phyloP scores from a whole-genome alignment of 352 stramenopile species.

The Phytophthora tubulina region DNA sequence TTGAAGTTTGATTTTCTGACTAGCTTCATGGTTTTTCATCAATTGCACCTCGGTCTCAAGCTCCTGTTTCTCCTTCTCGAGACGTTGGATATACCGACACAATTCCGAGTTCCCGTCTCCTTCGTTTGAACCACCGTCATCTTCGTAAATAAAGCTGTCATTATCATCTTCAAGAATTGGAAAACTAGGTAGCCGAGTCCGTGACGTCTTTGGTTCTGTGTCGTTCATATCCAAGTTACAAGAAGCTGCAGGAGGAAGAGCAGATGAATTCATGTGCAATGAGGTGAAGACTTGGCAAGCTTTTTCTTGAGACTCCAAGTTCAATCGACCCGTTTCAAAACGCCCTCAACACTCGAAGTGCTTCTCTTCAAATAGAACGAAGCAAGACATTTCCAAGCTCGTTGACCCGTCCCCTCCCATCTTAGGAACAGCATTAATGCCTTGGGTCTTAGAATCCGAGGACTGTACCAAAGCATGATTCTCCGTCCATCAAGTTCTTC shows the following conservation, averaged over 20 bases:
- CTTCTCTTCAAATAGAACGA: constrained; percentile 32
- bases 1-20: constrained; percentile 44
- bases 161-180: constrained; percentile 41
- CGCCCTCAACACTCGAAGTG: not conserved
- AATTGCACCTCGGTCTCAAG: constrained; percentile 54
- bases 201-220: constrained; percentile 18
- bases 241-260: constrained; percentile 8
- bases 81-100: constrained; percentile 61
- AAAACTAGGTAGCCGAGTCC: constrained; percentile 28
- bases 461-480: not conserved
- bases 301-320: constrained; percentile 3
- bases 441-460: constrained; percentile 30
- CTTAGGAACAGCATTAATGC: constrained; percentile 33
- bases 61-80: constrained; percentile 59
- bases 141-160: constrained; percentile 44
- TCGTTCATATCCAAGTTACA: constrained; percentile 27
- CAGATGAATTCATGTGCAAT: constrained; percentile 32
- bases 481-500: constrained; percentile 2
- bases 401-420: constrained; percentile 7
- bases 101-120: constrained; percentile 46
- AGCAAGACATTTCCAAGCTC: constrained; percentile 2
- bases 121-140: constrained; percentile 41
- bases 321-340: constrained; percentile 28
- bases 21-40: constrained; percentile 50
- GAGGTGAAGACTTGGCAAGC: not conserved